Base-by-base conservation (phyloP, 371 early-diverging fungal species). In the Choanephora cucurbitarum region DNA sequence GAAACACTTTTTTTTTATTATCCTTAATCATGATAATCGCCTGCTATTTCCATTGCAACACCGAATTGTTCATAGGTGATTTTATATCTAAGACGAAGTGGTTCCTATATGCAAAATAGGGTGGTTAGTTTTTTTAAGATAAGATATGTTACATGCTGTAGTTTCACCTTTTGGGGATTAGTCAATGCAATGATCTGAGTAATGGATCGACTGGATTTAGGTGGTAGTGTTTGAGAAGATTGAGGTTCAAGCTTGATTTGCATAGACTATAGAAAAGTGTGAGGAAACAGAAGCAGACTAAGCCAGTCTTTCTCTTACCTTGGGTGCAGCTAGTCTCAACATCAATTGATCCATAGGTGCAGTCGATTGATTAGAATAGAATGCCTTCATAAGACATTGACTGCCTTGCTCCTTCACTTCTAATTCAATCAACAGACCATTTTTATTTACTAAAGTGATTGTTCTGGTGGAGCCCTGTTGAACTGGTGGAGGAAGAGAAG, bases 221-320 rank as follows among this genome's bases (percentile, higher is more conserved):
- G 79, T 28, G 80, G 72, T n/a, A 90, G 58, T 1, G 66, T 59
- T 23, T 81, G 79, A 19, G 82, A 78, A 5, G 88, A 82, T 19
- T 85, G 82, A 32, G 85, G 77, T 33, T 87, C 83, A 79, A 90
- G 72, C 37, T 77, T 75, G 49, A 90, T 73, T 69, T 89, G 89
- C 65, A 91, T 75, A 15, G 80, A 56, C 85, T 79, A 58, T 7
- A n/a, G 44, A 53, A 44, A 22, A n/a, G 23, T 17, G 11, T 23
- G 21, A 41, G 32, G 14, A 19, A 45, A 11, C 37, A n/a, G n/a
- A n/a, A n/a, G n/a, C n/a, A n/a, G n/a, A n/a, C n/a, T n/a, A n/a
- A n/a, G n/a, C n/a, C n/a, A n/a, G n/a, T 28, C 7, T 28, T 7
- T 28, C 28, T 28, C 33, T 5, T 66, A 77, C 77, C 73, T 77